These are phyloP conservation scores for Nakataea oryzae DNA, from an alignment of 2,329 filamentous ascomycete genomes.

Conservation along the genomic window DNA sequence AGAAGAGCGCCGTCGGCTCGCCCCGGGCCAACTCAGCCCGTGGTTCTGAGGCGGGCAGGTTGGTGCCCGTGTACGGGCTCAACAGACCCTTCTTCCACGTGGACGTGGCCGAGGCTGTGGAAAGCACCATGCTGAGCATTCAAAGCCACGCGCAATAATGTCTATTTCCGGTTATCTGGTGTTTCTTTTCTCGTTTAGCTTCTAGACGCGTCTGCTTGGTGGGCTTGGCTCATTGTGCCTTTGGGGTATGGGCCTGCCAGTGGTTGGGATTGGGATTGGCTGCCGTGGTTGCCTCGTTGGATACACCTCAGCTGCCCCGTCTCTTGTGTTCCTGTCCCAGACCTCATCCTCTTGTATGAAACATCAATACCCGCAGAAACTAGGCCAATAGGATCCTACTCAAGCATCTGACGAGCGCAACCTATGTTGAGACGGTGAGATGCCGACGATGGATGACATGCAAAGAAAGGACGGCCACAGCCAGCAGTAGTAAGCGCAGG, in stretches of 20 bases:
- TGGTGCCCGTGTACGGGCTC: constrained; percentile 23
- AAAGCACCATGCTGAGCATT: constrained; percentile 16
- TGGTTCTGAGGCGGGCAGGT: constrained; percentile 1
- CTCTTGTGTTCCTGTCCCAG: not conserved
- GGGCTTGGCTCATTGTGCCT: too few relatives aligned
- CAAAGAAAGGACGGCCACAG: not conserved
- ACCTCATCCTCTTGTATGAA: not conserved
- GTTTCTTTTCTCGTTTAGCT: too few relatives aligned
- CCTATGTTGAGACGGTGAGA: not conserved
- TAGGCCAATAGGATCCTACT: not conserved
- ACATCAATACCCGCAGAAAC: not conserved
- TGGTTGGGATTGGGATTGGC: not conserved
- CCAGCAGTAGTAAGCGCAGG: too few relatives aligned
- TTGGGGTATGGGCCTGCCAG: not conserved
- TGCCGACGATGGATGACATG: not conserved
- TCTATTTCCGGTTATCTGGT: too few relatives aligned
- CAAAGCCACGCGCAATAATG: not conserved
- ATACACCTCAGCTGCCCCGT: too few relatives aligned
- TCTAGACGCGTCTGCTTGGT: not conserved
- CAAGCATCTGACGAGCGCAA: not conserved
- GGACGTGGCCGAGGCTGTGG: constrained; percentile 31
- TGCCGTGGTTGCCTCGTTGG: too few relatives aligned
- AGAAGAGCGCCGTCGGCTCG: not conserved
- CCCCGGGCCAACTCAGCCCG: not conserved
- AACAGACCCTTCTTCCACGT: constrained; percentile 38